Conservation (phyloP, 164 flowering plant species). For the Cinnamomum micranthum region DNA sequence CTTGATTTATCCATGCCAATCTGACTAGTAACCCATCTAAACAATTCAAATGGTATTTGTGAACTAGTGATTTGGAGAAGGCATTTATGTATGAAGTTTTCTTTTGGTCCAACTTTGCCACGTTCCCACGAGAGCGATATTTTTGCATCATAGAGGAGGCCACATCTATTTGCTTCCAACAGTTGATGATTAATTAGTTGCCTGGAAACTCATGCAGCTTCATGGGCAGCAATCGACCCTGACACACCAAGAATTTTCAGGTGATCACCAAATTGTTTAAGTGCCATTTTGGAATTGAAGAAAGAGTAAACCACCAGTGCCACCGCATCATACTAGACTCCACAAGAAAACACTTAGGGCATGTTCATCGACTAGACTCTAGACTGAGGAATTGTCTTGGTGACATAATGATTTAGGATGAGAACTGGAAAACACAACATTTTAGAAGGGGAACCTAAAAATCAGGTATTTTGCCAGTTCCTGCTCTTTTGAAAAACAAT, state of each 20-base stretch:
- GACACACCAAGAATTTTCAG: slow-evolving; percentile 33
- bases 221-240: slow-evolving; percentile 43
- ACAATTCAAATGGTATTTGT: slow-evolving; percentile 32
- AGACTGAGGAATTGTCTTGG: slow-evolving; percentile 8
- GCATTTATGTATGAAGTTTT: slow-evolving; percentile 51
- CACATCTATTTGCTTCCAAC: background rate
- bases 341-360: slow-evolving; percentile 21
- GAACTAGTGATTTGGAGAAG: slow-evolving; percentile 36
- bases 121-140: slow-evolving; percentile 15
- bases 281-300: slow-evolving; percentile 32
- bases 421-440: background rate
- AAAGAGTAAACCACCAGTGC: slow-evolving; percentile 62
- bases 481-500: no score
- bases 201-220: slow-evolving; percentile 52
- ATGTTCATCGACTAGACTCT: slow-evolving; percentile 45
- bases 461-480: no score
- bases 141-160: background rate
- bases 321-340: slow-evolving; percentile 56
- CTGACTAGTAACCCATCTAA: slow-evolving; percentile 34
- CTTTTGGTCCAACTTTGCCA: slow-evolving; percentile 42
- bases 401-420: background rate
- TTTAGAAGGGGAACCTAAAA: background rate
- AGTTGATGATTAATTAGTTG: slow-evolving; percentile 9
- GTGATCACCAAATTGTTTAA: slow-evolving; percentile 23
- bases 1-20: slow-evolving; percentile 24